phyloP scores from a whole-genome alignment of 169 alveolate genomes.

The Plasmodium inui region DNA sequence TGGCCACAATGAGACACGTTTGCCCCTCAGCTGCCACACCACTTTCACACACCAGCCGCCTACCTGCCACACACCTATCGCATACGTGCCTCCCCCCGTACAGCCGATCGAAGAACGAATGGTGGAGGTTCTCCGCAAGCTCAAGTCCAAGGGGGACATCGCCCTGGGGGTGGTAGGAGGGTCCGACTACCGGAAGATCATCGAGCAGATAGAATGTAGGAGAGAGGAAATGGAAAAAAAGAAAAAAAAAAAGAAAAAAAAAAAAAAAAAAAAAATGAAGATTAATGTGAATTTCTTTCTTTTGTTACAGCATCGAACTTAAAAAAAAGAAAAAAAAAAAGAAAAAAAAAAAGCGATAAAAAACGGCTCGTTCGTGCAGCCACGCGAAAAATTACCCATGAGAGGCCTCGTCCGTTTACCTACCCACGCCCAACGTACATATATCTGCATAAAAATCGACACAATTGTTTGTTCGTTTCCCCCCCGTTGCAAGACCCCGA shows the following conservation, averaged over 20 bases:
- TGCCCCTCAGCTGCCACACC: too few species aligned
- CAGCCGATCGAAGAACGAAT: constrained; percentile 82
- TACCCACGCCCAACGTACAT: not conserved
- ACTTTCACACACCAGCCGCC: not conserved
- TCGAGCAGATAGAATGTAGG: constrained; percentile 85
- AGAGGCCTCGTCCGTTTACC: not conserved
- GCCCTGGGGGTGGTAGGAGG: constrained; percentile 90
- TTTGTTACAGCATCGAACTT: too few species aligned
- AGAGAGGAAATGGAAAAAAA: not conserved
- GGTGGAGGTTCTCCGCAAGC: constrained; percentile 82
- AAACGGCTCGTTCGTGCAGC: not conserved
- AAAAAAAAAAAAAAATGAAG: too few species aligned
- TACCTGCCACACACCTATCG: not conserved
- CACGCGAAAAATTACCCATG: not conserved
- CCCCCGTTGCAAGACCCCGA: constrained; percentile 47
- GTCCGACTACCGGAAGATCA: constrained; percentile 86
- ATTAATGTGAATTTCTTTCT: too few species aligned
- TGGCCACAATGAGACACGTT: not conserved
- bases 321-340: too few species aligned
- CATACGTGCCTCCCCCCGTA: not conserved
- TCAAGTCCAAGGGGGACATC: constrained; percentile 30
- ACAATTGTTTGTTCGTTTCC: not conserved
- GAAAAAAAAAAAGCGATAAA: not conserved
- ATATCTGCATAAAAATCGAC: not conserved
- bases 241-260: too few species aligned